Base-by-base conservation (phyloP, 225 moss, liverwort and hornwort genomes). In the Rhytidiadelphus loreus region DNA sequence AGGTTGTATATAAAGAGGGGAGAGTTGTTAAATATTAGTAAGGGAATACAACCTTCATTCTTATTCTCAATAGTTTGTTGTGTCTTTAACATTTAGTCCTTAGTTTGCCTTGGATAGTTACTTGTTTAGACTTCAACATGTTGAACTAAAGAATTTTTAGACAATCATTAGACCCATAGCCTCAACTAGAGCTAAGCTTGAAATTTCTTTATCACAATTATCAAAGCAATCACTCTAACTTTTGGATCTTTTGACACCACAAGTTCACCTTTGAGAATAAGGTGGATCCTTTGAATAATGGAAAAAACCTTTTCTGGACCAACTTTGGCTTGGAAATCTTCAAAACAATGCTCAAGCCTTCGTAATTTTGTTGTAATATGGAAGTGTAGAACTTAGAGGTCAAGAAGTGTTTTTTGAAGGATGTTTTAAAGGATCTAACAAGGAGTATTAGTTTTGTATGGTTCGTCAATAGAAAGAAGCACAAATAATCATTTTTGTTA, bases 331-430 rank as follows among this genome's bases (percentile, higher is more conserved):
- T 65, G 3, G 6, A 11, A 65, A 37, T 11, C 65, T 65, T 65
- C 11, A 35, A 65, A 4, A 35, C 3, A 11, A 65, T 3, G 11
- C 5, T 9, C 2, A 0, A 20, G 35, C 9, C 9, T 65, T 65
- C 20, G 20, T 65, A 5, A 65, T 66, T 37, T 29, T 65, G 15
- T 0, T 11, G 6, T 1, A 6, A 2, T 1, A 20, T 20, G 6
- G 11, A 65, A 65, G 20, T 1, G 0, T 37, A 6, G 8, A 65
- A 20, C 1, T 1, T 35, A 1, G 6, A 11, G 6, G 11, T 1
- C 0, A 0, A 35, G 20, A 20, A 65, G 1, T 35, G 3, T 11
- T 65, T 5, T 20, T 20, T 11, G 20, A 65, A 65, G 19, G 65
- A 20, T 33, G 65, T 65, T 64, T 64, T 64, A 8, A 18, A 19